These are phyloP conservation scores for Brachypodium distachyon DNA, from an alignment of 202 grass and related monocot genomes.

Conservation along the genomic window DNA sequence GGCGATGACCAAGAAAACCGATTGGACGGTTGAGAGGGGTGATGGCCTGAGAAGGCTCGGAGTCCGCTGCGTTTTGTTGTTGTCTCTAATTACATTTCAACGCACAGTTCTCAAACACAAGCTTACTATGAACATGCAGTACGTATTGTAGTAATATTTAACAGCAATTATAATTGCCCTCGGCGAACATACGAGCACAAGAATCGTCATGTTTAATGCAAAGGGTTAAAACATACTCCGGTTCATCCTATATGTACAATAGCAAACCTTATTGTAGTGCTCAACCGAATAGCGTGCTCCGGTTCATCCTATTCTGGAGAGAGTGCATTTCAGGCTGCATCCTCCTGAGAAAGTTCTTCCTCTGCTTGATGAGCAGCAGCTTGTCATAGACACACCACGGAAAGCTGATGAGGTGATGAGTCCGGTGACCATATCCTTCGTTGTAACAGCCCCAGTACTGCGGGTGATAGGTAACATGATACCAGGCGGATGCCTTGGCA, in stretches of 20 bases:
- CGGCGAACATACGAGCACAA: constrained; percentile 2
- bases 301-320: constrained; percentile 26
- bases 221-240: no score
- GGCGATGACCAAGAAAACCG: no score
- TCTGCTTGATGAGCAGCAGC: constrained; percentile 58
- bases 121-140: neutral
- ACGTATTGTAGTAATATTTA: neutral
- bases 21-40: no score
- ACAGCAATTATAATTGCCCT: neutral
- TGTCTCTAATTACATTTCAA: no score
- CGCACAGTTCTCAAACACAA: neutral
- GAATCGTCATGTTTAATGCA: constrained; percentile 8
- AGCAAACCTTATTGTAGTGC: neutral
- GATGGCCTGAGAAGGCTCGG: no score
- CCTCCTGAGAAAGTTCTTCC: constrained; percentile 7
- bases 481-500: constrained; percentile 88
- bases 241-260: constrained; percentile 13
- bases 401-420: constrained; percentile 83
- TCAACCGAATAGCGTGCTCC: constrained; percentile 15
- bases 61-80: no score
- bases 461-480: constrained; percentile 72
- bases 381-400: constrained; percentile 78
- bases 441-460: constrained; percentile 52
- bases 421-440: constrained; percentile 25
- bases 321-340: constrained; percentile 19